A percentile compares a stretch with the other conserved stretches of the same genome.
Conservation (phyloP, 495 filamentous ascomycete species). For the Tuber brumale region DNA sequence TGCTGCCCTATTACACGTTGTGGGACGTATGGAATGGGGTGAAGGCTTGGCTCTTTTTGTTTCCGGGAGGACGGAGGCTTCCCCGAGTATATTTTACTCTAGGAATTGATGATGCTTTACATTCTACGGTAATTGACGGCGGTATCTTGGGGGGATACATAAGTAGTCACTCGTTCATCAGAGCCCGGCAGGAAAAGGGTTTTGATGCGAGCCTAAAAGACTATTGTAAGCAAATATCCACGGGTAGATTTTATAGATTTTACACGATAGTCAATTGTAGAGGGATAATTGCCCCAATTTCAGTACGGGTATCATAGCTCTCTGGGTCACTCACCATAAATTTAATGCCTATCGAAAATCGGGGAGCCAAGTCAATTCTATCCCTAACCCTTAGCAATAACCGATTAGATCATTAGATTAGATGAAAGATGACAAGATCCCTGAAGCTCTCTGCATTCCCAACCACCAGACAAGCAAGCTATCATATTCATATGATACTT, state of each 20-base stretch:
- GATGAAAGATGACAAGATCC: background rate
- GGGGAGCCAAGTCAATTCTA: background rate
- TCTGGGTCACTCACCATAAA: too few relatives aligned
- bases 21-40: background rate
- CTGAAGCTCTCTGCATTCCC: background rate
- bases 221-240: background rate
- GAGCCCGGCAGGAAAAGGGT: background rate
- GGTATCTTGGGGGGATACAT: background rate
- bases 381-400: background rate
- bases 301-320: too few relatives aligned
- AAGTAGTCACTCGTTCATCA: background rate
- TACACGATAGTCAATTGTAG: background rate
- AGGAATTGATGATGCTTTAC: background rate
- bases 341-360: background rate
- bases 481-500: too few relatives aligned
- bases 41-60: background rate
- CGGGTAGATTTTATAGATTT: background rate
- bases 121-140: background rate
- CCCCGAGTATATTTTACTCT: background rate
- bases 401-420: background rate
- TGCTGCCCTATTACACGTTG: conserved; percentile 20
- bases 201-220: background rate
- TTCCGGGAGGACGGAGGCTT: background rate
- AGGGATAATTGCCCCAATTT: background rate
- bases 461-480: background rate